phyloP scores from a whole-genome alignment of 1,284 basidiomycete genomes.

The Ceratobasidium sp. region DNA sequence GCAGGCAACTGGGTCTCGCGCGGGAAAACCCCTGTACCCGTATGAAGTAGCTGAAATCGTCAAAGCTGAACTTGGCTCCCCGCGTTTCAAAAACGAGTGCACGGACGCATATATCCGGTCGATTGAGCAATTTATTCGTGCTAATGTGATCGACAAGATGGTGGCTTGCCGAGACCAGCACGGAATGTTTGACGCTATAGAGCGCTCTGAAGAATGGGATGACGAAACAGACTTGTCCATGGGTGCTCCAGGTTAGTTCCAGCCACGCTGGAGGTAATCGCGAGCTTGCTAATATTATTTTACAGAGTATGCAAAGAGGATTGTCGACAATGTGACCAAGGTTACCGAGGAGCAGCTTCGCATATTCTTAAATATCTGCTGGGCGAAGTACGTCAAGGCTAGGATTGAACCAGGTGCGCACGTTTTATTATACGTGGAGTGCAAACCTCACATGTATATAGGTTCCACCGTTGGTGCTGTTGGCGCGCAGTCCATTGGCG shows the following conservation, averaged over 20 bases:
- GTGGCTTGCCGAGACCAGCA: conserved; percentile 76
- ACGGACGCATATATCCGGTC: conserved; percentile 81
- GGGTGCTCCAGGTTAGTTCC: conserved; percentile 71
- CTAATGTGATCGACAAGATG: conserved; percentile 75
- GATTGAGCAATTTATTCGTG: conserved; percentile 75
- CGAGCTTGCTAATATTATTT: not conserved
- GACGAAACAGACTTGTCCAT: conserved; percentile 79
- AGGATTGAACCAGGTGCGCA: conserved; percentile 90
- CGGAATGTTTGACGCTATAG: conserved; percentile 87
- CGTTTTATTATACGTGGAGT: not conserved
- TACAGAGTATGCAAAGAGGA: conserved; percentile 59
- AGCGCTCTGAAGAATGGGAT: conserved; percentile 81
- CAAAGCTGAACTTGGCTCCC: conserved; percentile 69
- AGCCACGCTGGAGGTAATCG: not conserved
- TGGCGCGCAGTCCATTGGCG: conserved; percentile 98
- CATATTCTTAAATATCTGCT: conserved; percentile 87
- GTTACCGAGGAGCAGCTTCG: conserved; percentile 85
- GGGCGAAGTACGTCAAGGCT: conserved; percentile 91
- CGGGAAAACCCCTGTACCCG: conserved; percentile 78
- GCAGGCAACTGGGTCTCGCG: conserved; percentile 72
- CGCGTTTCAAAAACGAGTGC: conserved; percentile 74
- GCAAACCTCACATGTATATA: conserved; percentile 51
- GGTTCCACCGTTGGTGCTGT: conserved; percentile 98
- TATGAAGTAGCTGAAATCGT: conserved; percentile 87
- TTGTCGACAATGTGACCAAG: conserved; percentile 90